Evolutionary conservation across 2,329 filamentous ascomycete genomes (phyloP).

Genomic region (Ceratocystis eucalypticola): DNA sequence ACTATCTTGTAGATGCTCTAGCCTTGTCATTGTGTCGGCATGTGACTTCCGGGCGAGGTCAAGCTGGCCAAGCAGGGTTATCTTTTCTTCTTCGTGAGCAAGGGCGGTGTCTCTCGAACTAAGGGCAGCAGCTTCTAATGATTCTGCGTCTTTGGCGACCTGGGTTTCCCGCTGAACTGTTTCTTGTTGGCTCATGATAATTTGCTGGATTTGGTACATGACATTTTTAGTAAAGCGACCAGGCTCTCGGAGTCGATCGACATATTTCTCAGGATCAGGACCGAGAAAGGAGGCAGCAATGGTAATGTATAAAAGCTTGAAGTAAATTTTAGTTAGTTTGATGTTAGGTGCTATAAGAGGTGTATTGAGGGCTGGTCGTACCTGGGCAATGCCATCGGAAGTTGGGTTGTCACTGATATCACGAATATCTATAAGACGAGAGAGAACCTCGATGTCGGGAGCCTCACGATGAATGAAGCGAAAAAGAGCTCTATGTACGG

Average conservation of each 20-base stretch:
- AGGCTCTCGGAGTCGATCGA: slow-evolving; percentile 32
- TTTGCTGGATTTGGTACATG: slow-evolving; percentile 35
- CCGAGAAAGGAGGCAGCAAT: slow-evolving; percentile 48
- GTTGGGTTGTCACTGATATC: slow-evolving; percentile 44
- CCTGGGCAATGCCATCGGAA: slow-evolving; percentile 40
- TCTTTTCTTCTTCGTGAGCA: slow-evolving; percentile 43
- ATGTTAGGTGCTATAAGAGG: not conserved
- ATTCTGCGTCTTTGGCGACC: slow-evolving; percentile 20
- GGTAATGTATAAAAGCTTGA: slow-evolving; percentile 47
- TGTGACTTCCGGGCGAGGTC: slow-evolving; percentile 43
- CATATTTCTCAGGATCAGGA: slow-evolving; percentile 41
- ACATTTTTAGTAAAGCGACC: slow-evolving; percentile 29
- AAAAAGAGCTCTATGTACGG: slow-evolving; percentile 41
- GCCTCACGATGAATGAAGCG: slow-evolving; percentile 43
- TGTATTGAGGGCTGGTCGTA: slow-evolving; percentile 23
- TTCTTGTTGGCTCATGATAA: slow-evolving; percentile 32
- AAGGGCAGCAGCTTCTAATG: slow-evolving; percentile 28
- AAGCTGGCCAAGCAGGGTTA: slow-evolving; percentile 36
- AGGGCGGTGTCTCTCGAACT: slow-evolving; percentile 40
- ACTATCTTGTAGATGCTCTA: slow-evolving; percentile 46
- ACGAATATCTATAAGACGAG: slow-evolving; percentile 43
- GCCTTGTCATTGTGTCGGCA: slow-evolving; percentile 44
- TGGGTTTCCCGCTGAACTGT: slow-evolving; percentile 22
- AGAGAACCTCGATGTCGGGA: slow-evolving; percentile 38
- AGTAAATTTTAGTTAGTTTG: slow-evolving; percentile 3